Evolutionary conservation across 345 rosid genomes (phyloP).

Genomic region (Pugionium cornutum): DNA sequence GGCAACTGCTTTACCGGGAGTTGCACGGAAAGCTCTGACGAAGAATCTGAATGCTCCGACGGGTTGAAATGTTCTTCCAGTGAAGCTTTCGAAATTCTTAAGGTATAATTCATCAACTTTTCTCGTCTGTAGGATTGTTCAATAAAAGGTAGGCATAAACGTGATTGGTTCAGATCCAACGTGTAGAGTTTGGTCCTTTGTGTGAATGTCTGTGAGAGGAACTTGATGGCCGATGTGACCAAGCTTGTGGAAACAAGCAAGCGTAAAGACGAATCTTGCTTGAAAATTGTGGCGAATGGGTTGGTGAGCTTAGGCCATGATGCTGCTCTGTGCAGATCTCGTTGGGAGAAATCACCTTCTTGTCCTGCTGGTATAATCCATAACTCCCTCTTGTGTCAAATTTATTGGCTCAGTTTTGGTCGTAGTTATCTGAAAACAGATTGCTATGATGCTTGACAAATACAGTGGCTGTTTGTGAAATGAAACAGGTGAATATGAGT

Average conservation of each 20-base stretch:
- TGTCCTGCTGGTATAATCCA: slow-evolving; percentile 67
- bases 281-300: slow-evolving; percentile 56
- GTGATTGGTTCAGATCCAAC: neutral
- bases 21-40: slow-evolving; percentile 71
- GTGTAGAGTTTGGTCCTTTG: slow-evolving; percentile 66
- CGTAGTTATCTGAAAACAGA: neutral
- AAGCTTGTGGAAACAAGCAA: slow-evolving; percentile 74
- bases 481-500: slow-evolving; percentile 73
- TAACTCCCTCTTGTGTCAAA: slow-evolving; percentile 12
- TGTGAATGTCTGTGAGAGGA: slow-evolving; percentile 55
- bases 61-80: slow-evolving; percentile 39
- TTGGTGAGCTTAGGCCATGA: slow-evolving; percentile 67
- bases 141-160: neutral
- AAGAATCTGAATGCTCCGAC: slow-evolving; percentile 56
- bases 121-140: neutral
- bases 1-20: slow-evolving; percentile 64
- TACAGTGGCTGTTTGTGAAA: neutral
- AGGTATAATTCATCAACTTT: slow-evolving; percentile 44
- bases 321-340: slow-evolving; percentile 77
- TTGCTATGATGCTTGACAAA: slow-evolving; percentile 2
- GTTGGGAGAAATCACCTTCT: slow-evolving; percentile 75
- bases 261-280: slow-evolving; percentile 55
- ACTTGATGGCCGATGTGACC: slow-evolving; percentile 58
- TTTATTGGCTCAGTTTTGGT: neutral
- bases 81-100: slow-evolving; percentile 62